A percentile compares a stretch with the other conserved stretches of the same genome.
phyloP scores from a whole-genome alignment of 2,329 filamentous ascomycete species.

The Periconia macrospinosa region DNA sequence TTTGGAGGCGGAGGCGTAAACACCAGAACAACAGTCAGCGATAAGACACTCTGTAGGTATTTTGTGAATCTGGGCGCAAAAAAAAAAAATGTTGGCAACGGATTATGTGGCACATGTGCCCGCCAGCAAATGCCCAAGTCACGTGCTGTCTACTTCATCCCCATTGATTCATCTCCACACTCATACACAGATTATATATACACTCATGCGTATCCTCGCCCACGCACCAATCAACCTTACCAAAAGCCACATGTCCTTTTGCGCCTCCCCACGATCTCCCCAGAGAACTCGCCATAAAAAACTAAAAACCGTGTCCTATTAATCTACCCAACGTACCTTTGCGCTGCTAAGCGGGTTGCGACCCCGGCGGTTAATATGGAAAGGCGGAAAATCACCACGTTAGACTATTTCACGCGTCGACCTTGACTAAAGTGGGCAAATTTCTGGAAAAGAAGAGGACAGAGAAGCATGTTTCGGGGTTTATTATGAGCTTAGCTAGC shows the following conservation, averaged over 20 bases:
- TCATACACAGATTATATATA: neutral
- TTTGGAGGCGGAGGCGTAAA: too few species aligned
- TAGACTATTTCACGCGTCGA: conserved; percentile 14
- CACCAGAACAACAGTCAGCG: too few species aligned
- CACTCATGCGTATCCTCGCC: neutral
- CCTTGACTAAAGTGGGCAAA: conserved; percentile 6
- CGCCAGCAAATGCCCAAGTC: too few species aligned
- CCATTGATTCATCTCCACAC: neutral
- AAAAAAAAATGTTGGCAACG: too few species aligned
- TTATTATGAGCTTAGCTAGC: neutral
- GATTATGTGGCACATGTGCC: too few species aligned
- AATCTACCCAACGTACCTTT: conserved; percentile 24
- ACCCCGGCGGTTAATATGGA: conserved; percentile 24
- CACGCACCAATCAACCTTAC: neutral
- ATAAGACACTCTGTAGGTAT: too few species aligned
- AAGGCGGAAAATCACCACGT: conserved; percentile 19
- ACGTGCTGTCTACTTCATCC: neutral
- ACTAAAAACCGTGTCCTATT: conserved; percentile 23
- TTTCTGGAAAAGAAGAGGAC: conserved; percentile 16
- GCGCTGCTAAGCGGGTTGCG: conserved; percentile 3
- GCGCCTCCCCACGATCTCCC: neutral
- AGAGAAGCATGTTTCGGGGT: conserved; percentile 9
- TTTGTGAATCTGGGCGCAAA: too few species aligned
- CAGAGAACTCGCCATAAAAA: neutral
- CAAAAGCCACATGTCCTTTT: conserved; percentile 14